A percentile compares a stretch with the other conserved stretches of the same genome.
phyloP scores from a whole-genome alignment of 176 grass and related monocot species.

The Ensete ventricosum region DNA sequence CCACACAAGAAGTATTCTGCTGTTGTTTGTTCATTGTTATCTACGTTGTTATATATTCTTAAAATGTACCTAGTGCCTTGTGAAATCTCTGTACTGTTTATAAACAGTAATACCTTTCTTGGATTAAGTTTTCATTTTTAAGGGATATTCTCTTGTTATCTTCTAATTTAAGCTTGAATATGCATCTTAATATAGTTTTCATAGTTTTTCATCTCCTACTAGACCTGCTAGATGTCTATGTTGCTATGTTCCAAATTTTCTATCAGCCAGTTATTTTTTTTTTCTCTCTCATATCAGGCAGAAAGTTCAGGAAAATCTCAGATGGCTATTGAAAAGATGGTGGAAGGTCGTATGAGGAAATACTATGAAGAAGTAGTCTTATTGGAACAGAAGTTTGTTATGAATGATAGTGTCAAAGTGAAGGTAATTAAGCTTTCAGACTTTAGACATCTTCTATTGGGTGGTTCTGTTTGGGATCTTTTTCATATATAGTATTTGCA shows the following conservation, averaged over 20 bases:
- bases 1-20: too few relatives aligned
- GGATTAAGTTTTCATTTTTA: too few relatives aligned
- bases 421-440: conserved; percentile 32
- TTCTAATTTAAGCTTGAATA: neutral
- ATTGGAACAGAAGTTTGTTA: conserved; percentile 79
- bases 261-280: neutral
- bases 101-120: too few relatives aligned
- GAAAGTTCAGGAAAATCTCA: conserved; percentile 84
- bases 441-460: neutral
- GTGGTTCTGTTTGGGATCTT: neutral
- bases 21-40: too few relatives aligned
- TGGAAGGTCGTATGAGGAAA: conserved; percentile 83
- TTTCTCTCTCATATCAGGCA: conserved; percentile 36
- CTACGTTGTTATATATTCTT: too few relatives aligned
- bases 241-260: neutral
- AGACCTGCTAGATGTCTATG: neutral
- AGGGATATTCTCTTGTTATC: too few relatives aligned
- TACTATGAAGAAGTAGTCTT: conserved; percentile 92
- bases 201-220: neutral
- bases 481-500: neutral
- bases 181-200: neutral
- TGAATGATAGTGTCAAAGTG: conserved; percentile 59
- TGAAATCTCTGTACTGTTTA: too few relatives aligned
- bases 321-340: conserved; percentile 97
- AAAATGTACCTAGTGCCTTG: too few relatives aligned